These are phyloP conservation scores for Trichophyton equinum DNA, from an alignment of 2,329 filamentous ascomycete species.

Conservation along the genomic window DNA sequence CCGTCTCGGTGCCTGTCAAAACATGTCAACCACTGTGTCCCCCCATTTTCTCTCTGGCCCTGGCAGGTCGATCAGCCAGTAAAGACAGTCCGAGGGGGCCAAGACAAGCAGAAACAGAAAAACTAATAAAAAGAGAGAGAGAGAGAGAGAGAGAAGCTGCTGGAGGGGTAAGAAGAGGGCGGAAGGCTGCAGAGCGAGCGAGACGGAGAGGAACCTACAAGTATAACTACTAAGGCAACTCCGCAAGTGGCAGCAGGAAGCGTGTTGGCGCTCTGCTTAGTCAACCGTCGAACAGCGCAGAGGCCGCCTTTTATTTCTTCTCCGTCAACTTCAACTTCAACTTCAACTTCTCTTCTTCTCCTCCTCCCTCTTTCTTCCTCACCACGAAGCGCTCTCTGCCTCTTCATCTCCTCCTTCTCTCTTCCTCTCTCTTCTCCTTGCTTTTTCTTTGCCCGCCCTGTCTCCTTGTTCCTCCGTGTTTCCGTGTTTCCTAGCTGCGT, in stretches of 20 bases:
- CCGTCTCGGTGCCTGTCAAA: no score
- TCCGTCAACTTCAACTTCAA: neutral
- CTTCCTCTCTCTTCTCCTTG: conserved; percentile 4
- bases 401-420: conserved; percentile 5
- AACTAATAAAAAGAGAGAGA: no score
- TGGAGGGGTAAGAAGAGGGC: no score
- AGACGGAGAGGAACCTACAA: neutral
- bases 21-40: no score
- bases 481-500: conserved; percentile 18
- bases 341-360: neutral
- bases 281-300: neutral
- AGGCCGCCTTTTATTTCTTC: neutral
- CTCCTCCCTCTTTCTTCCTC: neutral
- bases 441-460: neutral
- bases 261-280: neutral
- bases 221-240: neutral
- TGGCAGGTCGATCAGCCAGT: no score
- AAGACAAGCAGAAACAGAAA: no score
- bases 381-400: neutral
- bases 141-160: no score
- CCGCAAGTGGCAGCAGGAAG: neutral
- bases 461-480: conserved; percentile 18
- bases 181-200: no score
- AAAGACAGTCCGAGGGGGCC: no score
- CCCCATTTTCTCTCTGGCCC: no score